Evolutionary conservation across 495 filamentous ascomycete genomes (phyloP), one percentile per base, ranked within the genome.

Genomic region (Neurospora sp.): DNA sequence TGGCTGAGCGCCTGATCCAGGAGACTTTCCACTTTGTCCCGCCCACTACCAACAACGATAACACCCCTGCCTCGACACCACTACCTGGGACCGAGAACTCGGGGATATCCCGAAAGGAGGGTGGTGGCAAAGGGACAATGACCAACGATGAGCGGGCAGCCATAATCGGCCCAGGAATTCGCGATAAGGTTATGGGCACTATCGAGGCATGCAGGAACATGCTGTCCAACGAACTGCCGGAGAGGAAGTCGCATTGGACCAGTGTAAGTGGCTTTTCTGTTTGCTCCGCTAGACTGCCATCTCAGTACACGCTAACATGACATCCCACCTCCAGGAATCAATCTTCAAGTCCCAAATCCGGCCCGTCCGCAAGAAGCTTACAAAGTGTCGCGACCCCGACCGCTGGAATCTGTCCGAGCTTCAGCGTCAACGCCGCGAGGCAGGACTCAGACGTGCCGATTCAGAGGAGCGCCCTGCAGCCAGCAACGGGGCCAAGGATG

Each of bases 301-400:
- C 14, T 2, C 27, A 65, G 53, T 9, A 35, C 14, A 6, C 35
- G 22, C 53, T 65, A 65, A 65, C 53, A 2, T 27, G 18, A 9
- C 14, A 65, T 65, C 53, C 7, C 53, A 18, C 22, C 53, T 65
- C 14, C 48, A 85, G 83, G 75, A 71, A 73, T 68, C 72, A 53
- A 79, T 80, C 42, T 76, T 75, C 41, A 84, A 83, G 42, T 81
- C 81, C 53, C 82, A 82, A 35, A 75, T 86, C 45, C 85, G 86
- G 59, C 87, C 82, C 41, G 76, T 95, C 10, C 86, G 84, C 27
- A 93, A 90, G 82, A 96, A 96, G 81, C 83, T 96, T 16, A 88
- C 88, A 53, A 89, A 90, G 72, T 97, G 94, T 79, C 88, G 90
- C 72, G 93, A 96, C 75, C 92, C 93, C 1, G 86, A 88, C 42